phyloP scores from a whole-genome alignment of 306 rosid genomes.

The Cicer judaicum region DNA sequence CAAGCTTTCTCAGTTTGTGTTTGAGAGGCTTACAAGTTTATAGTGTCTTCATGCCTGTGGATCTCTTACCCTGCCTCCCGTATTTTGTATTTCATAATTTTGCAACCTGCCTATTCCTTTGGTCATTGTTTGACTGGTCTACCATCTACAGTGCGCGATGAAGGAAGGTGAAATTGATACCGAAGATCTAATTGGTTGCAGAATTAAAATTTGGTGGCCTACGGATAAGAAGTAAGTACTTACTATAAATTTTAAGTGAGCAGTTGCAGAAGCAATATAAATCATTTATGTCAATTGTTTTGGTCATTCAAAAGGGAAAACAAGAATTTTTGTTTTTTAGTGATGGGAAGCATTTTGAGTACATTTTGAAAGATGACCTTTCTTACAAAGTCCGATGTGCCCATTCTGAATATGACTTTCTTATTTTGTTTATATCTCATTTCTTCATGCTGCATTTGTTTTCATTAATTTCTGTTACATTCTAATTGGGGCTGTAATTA shows the following conservation, averaged over 20 bases:
- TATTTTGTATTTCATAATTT: constrained; percentile 4
- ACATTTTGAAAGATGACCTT: background rate
- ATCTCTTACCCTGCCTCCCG: background rate
- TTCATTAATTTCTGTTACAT: constrained; percentile 10
- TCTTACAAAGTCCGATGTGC: constrained; percentile 6
- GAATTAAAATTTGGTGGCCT: constrained; percentile 99
- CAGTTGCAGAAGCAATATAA: constrained; percentile 38
- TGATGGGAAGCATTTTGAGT: constrained; percentile 32
- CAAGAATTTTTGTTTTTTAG: constrained; percentile 13
- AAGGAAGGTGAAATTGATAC: constrained; percentile 69
- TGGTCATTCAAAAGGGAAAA: constrained; percentile 36
- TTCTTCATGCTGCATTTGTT: constrained; percentile 22
- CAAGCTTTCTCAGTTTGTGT: constrained; percentile 30
- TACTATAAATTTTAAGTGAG: constrained; percentile 34
- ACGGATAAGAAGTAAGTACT: constrained; percentile 81
- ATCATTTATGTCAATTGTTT: constrained; percentile 24
- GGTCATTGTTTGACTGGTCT: constrained; percentile 44
- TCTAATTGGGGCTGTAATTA: constrained; percentile 11
- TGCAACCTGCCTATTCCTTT: constrained; percentile 4
- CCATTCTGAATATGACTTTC: constrained; percentile 12
- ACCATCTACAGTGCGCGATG: constrained; percentile 59
- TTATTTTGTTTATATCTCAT: constrained; percentile 31
- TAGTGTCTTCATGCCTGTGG: constrained; percentile 28
- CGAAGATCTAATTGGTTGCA: constrained; percentile 89
- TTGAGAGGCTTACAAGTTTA: constrained; percentile 13